These are phyloP conservation scores for Termitomyces sp. DNA, from an alignment of 768 basidiomycete species.

Conservation along the genomic window DNA sequence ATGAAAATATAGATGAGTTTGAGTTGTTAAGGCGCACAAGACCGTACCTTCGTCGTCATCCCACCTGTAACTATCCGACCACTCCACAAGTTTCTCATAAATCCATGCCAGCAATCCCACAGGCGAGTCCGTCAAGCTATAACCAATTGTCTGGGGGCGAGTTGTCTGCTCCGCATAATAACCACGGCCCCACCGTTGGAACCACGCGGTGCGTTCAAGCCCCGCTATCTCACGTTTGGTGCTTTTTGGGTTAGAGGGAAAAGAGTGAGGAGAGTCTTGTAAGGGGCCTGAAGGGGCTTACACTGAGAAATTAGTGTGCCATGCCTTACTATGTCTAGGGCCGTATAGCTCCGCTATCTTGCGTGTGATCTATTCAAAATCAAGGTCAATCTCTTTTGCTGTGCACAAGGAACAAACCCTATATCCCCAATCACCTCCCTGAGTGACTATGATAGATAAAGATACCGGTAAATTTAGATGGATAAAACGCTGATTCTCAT, in stretches of 20 bases:
- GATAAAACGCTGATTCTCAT: not conserved
- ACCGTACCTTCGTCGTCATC: constrained; percentile 45
- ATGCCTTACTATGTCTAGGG: constrained; percentile 39
- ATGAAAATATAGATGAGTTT: not conserved
- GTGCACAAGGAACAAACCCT: constrained; percentile 18
- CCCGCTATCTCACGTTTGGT: constrained; percentile 27
- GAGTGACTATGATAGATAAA: constrained; percentile 27
- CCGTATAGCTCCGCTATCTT: constrained; percentile 24
- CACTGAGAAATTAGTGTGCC: constrained; percentile 42
- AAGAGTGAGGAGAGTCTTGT: not conserved
- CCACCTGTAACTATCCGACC: constrained; percentile 46
- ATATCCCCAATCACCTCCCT: constrained; percentile 45
- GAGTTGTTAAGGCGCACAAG: not conserved
- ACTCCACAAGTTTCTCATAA: not conserved
- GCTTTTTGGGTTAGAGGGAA: constrained; percentile 9
- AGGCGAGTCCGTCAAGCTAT: constrained; percentile 51
- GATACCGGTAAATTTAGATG: not conserved
- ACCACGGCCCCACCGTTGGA: constrained; percentile 23
- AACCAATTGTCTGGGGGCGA: constrained; percentile 49
- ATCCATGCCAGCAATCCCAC: constrained; percentile 49
- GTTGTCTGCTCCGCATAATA: constrained; percentile 38
- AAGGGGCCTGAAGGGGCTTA: constrained; percentile 12
- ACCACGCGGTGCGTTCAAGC: constrained; percentile 22
- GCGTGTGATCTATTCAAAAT: constrained; percentile 18
- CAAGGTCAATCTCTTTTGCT: not conserved